Evolutionary conservation across 768 basidiomycete species (phyloP).

Genomic region (Suillus clintonianus): DNA sequence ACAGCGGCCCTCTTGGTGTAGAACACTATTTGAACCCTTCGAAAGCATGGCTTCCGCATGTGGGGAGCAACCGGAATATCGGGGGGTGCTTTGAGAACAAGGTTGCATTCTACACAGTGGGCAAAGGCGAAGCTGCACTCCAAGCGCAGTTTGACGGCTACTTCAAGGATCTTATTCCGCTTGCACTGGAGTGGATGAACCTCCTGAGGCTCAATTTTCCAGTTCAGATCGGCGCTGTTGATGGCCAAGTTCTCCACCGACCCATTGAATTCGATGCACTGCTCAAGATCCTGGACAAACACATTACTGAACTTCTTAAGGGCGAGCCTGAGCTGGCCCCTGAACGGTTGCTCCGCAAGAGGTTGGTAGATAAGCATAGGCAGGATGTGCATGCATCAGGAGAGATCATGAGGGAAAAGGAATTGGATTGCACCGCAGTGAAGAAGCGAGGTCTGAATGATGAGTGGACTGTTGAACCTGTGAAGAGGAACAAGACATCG

Average conservation of each 20-base stretch:
- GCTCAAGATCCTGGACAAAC: neutral
- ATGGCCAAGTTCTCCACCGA: neutral
- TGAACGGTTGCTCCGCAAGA: neutral
- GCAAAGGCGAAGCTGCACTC: neutral
- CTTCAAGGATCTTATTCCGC: neutral
- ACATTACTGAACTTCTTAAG: neutral
- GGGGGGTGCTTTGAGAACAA: neutral
- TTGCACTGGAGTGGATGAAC: neutral
- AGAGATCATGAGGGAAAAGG: neutral
- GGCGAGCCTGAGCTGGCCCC: neutral
- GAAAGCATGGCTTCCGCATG: neutral
- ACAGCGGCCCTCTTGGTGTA: neutral
- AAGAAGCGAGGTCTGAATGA: neutral
- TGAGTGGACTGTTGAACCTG: neutral
- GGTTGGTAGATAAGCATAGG: neutral
- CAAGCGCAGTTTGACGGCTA: neutral
- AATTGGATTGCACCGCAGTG: neutral
- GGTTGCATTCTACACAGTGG: neutral
- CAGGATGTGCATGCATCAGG: neutral
- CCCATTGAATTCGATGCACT: neutral
- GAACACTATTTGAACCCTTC: neutral
- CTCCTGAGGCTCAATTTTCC: neutral
- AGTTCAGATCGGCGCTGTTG: neutral
- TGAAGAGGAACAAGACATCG: neutral
- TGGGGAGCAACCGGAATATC: neutral